Evolutionary conservation across 1,284 basidiomycete genomes (phyloP).

Genomic region (Gomphus bonarii): DNA sequence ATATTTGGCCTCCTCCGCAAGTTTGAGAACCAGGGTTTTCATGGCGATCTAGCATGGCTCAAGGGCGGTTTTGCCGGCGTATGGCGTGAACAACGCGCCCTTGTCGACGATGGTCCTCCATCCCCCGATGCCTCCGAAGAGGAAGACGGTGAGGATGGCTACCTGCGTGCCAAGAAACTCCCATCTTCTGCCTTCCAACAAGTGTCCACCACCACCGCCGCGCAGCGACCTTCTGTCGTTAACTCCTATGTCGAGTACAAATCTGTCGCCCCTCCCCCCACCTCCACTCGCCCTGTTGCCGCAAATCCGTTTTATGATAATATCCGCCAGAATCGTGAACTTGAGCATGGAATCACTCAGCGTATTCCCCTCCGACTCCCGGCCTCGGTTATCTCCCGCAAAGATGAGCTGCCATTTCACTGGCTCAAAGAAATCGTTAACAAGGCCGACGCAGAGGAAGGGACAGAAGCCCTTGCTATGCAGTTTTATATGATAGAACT

Average conservation of each 20-base stretch:
- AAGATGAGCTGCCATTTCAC: slow-evolving; percentile 66
- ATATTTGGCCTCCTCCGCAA: slow-evolving; percentile 77
- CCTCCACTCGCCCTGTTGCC: slow-evolving; percentile 25
- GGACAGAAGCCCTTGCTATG: slow-evolving; percentile 75
- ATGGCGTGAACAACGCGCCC: slow-evolving; percentile 40
- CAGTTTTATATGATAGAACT: slow-evolving; percentile 88
- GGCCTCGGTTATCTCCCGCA: slow-evolving; percentile 46
- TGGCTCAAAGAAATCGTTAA: slow-evolving; percentile 75
- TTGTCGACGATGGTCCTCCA: slow-evolving; percentile 41
- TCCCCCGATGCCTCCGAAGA: slow-evolving; percentile 40
- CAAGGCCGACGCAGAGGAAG: slow-evolving; percentile 46
- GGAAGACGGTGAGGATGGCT: slow-evolving; percentile 30
- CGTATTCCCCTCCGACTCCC: slow-evolving; percentile 73
- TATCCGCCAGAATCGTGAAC: slow-evolving; percentile 90
- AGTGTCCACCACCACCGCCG: slow-evolving; percentile 18
- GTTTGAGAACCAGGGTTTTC: slow-evolving; percentile 64
- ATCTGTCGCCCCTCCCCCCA: slow-evolving; percentile 12
- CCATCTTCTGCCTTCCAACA: slow-evolving; percentile 24
- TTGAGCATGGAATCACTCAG: slow-evolving; percentile 76
- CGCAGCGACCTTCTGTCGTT: slow-evolving; percentile 15
- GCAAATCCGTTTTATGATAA: slow-evolving; percentile 91
- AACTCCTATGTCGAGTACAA: background rate
- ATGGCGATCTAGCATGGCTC: slow-evolving; percentile 62
- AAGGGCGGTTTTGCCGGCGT: slow-evolving; percentile 72
- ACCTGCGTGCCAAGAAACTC: slow-evolving; percentile 21